These are phyloP conservation scores for Suillus hirtellus DNA, from an alignment of 768 basidiomycete species.

Conservation along the genomic window DNA sequence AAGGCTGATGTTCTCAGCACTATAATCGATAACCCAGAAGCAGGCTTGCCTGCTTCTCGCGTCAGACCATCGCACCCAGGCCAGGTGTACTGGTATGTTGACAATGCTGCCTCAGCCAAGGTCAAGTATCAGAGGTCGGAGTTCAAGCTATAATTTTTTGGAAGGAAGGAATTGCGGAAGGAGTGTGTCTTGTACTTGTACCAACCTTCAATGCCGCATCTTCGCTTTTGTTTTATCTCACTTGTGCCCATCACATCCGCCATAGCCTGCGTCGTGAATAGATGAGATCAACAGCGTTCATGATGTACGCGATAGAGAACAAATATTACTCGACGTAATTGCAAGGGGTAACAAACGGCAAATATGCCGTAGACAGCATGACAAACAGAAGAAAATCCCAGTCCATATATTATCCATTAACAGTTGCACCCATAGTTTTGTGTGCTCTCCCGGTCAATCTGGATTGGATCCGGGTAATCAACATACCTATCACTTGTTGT, in stretches of 20 bases:
- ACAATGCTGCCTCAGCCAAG: slow-evolving; percentile 75
- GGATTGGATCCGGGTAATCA: slow-evolving; percentile 98
- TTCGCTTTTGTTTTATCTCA: slow-evolving; percentile 17
- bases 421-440: slow-evolving; percentile 94
- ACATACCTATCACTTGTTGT: slow-evolving; percentile 67
- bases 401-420: slow-evolving; percentile 39
- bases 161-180: slow-evolving; percentile 7
- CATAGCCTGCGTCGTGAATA: slow-evolving; percentile 25
- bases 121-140: slow-evolving; percentile 55
- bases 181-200: slow-evolving; percentile 29
- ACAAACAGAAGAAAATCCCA: slow-evolving; percentile 28
- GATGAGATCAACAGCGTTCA: slow-evolving; percentile 11
- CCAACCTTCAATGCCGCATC: slow-evolving; percentile 14
- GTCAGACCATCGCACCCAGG: slow-evolving; percentile 81
- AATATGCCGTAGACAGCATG: slow-evolving; percentile 24
- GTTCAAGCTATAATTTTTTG: slow-evolving; percentile 50
- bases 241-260: not conserved
- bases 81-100: slow-evolving; percentile 92
- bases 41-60: slow-evolving; percentile 77
- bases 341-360: slow-evolving; percentile 35
- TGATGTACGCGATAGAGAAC: slow-evolving; percentile 15
- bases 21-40: slow-evolving; percentile 81
- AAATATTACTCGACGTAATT: slow-evolving; percentile 35
- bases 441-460: slow-evolving; percentile 89
- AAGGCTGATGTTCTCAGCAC: slow-evolving; percentile 75